phyloP scores from a whole-genome alignment of 2,329 filamentous ascomycete species.

The Colletotrichum sp. region DNA sequence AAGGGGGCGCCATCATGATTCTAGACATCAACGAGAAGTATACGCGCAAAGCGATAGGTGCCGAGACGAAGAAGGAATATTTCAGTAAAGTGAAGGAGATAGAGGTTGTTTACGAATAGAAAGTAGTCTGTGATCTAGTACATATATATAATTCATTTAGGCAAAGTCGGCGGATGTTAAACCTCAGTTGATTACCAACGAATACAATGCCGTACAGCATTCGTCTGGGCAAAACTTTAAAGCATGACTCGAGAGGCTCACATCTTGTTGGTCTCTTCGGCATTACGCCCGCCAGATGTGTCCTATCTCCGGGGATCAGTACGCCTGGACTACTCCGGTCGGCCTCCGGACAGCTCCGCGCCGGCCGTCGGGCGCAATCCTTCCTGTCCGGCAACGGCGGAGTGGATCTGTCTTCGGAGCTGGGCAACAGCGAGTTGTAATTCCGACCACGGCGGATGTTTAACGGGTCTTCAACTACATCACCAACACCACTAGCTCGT shows the following conservation, averaged over 20 bases:
- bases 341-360: not conserved
- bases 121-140: not conserved
- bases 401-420: not conserved
- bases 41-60: not conserved
- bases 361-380: not conserved
- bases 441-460: not conserved
- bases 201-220: not conserved
- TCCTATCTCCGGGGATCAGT: not conserved
- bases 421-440: not conserved
- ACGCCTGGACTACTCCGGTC: not conserved
- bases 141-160: not conserved
- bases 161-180: not conserved
- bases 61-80: not conserved
- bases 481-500: not conserved
- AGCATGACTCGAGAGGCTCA: not conserved
- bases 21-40: not conserved
- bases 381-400: not conserved
- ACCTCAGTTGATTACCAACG: not conserved
- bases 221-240: not conserved
- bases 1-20: not conserved
- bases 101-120: not conserved
- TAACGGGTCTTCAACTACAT: not conserved
- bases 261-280: not conserved
- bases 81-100: not conserved
- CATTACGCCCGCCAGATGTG: not conserved